Percentiles rank a stretch among this genome's conserved stretches.
Evolutionary conservation across 1,139 yeast species (phyloP).

Genomic region (Taiozyma sp.): DNA sequence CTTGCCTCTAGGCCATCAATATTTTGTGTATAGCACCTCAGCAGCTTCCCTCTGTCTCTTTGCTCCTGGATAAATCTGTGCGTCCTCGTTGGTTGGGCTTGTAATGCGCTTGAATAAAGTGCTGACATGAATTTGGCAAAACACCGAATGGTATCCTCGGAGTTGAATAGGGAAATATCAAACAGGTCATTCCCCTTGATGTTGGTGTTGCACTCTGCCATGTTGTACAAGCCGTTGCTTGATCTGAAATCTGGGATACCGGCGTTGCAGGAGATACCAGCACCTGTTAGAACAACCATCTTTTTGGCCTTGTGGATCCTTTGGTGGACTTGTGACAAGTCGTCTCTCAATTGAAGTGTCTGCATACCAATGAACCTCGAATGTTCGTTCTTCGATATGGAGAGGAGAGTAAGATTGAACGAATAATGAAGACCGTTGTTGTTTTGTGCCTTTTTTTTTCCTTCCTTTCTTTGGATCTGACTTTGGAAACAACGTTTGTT

Average conservation of each 20-base stretch:
- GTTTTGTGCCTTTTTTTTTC: not conserved
- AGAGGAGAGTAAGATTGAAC: not conserved
- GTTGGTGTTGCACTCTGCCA: constrained; percentile 56
- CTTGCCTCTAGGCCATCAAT: constrained; percentile 42
- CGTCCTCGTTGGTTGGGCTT: constrained; percentile 78
- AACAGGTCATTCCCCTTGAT: constrained; percentile 85
- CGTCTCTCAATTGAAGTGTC: constrained; percentile 1
- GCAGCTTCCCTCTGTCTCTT: constrained; percentile 60
- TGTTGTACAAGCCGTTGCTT: constrained; percentile 73
- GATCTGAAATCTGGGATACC: constrained; percentile 96
- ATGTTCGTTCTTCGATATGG: not conserved
- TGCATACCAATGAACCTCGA: not conserved
- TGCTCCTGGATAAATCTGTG: constrained; percentile 71
- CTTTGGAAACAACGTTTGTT: not conserved
- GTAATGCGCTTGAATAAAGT: constrained; percentile 54
- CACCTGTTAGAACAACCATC: constrained; percentile 74
- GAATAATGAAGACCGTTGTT: not conserved
- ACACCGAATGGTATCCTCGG: constrained; percentile 48
- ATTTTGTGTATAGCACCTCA: constrained; percentile 82
- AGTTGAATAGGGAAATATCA: constrained; percentile 77
- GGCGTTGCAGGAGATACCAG: constrained; percentile 94
- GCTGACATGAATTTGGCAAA: constrained; percentile 61
- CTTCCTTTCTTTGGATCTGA: not conserved
- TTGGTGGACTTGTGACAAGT: not conserved
- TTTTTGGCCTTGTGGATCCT: constrained; percentile 33